Base-by-base conservation (phyloP, 805 yeast genomes). In the Lipomyces starkeyi region DNA sequence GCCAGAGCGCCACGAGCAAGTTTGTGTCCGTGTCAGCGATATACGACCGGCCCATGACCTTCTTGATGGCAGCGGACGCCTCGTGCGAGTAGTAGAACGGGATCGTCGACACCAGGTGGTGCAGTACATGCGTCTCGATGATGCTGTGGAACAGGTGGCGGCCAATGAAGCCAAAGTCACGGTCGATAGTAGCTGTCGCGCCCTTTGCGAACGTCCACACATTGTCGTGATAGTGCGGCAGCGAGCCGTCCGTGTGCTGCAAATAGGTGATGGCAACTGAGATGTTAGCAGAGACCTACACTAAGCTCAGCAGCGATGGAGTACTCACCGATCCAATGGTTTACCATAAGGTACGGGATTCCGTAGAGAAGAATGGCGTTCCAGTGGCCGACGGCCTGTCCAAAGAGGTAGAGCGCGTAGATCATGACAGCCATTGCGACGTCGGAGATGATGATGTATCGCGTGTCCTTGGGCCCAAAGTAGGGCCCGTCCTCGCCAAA, bases 41-140 rank as follows among this genome's bases (percentile, higher is more conserved):
- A 82, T 91, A 91, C 79, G 89, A 91, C 72, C 85, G 84, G 74
- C 97, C 97, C 95, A 91, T 88, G 69, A 89, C 94, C 79, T 88
- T 86, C 81, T 88, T 86, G 79, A 91, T 88, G 65, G 91, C 94
- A 69, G 81, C 91, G 68, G 91, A 83, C 57, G 80, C 79, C 58
- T 73, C 75, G 34, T 68, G 73, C 55, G 73, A 95, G 74, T 90
- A 88, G 84, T 91, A 91, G 82, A 91, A 91, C 59, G 97, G 97
- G 73, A 91, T 90, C 79, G 96, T 83, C 11, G 93, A 88, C 71
- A 86, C 88, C 79, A 85, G 91, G 81, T 91, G 97, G 81, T 91
- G 97, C 75, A 89, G 84, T 63, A 91, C 97, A 78, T 91, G 97
- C 63, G 97, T 91, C 81, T 91, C 97, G 76, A 91, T 91, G 76